A percentile compares a stretch with the other conserved stretches of the same genome.
These are phyloP conservation scores for Candida schatavii DNA, from an alignment of 805 yeast genomes.

Conservation along the genomic window DNA sequence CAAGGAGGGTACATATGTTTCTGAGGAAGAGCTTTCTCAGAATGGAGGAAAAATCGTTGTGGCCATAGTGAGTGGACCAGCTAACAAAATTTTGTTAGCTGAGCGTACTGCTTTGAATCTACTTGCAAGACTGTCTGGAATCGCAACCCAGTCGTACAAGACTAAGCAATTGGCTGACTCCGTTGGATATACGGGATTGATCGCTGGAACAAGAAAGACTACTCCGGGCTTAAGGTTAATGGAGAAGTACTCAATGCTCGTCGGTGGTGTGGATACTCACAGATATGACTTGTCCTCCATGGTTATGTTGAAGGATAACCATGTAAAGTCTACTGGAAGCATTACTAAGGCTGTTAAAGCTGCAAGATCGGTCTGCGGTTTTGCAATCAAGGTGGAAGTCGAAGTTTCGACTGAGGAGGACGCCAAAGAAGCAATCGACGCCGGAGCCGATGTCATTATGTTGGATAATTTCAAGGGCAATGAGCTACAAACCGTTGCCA, in stretches of 20 bases:
- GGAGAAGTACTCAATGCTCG: constrained; percentile 92
- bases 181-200: constrained; percentile 72
- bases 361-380: constrained; percentile 83
- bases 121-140: constrained; percentile 79
- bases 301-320: constrained; percentile 97
- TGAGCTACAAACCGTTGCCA: constrained; percentile 63
- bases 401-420: constrained; percentile 84
- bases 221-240: constrained; percentile 89
- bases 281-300: constrained; percentile 86
- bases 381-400: constrained; percentile 86
- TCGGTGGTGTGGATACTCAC: constrained; percentile 93
- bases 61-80: constrained; percentile 79
- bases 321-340: constrained; percentile 89
- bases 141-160: constrained; percentile 70
- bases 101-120: constrained; percentile 86
- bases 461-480: constrained; percentile 80
- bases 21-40: constrained; percentile 43
- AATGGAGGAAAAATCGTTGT: constrained; percentile 58
- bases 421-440: constrained; percentile 87
- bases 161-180: constrained; percentile 61
- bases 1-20: constrained; percentile 59
- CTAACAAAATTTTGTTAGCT: constrained; percentile 71
- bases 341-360: constrained; percentile 76
- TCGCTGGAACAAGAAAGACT: constrained; percentile 97
- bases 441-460: constrained; percentile 97